Base-by-base conservation (phyloP, 805 yeast species). In the Komagataella ulmi region DNA sequence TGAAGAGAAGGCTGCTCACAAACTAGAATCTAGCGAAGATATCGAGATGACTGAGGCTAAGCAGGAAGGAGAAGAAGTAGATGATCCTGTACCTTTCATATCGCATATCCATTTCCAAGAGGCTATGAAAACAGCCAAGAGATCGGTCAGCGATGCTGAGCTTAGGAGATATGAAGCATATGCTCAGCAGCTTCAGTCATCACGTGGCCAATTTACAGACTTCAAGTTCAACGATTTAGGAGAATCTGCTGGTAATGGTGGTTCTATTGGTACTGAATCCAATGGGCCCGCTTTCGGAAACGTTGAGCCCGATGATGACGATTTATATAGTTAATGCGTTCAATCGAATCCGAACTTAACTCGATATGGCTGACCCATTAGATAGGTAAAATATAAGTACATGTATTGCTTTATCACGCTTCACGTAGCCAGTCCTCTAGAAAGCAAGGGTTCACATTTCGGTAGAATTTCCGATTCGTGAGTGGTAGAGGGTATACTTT, bases 121-220 rank as follows among this genome's bases (percentile, higher is more conserved):
- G 75, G 99, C 99, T 48, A 93, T 93, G 99, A 90, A 91, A 82
- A 89, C 98, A 1, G 99, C 99, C 51, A 85, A 89, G 71, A 86
- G 98, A 62, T 90, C 97, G 52, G 99, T 93, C 49, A 83, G 95
- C 45, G 98, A 95, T 64, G 87, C 97, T 44, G 99, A 93, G 71
- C 78, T 93, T 64, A 93, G 99, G 72, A 90, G 99, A 72, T 93
- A 93, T 68, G 99, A 93, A 74, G 95, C 98, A 6, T 93, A 91
- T 64, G 95, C 97, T 50, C 97, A 91, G 71, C 97, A 91, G 72
- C 76, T 93, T 69, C 95, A 85, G 69, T 88, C 96, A 53, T 86
- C 97, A 1, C 88, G 99, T 73, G 98, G 99, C 49, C 96, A 87
- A 67, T 85, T 87, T 65, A 78, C 91, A 57, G 87, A 85, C 71